Base-by-base conservation (phyloP, 768 basidiomycete species). In the Mycena rebaudengoi region DNA sequence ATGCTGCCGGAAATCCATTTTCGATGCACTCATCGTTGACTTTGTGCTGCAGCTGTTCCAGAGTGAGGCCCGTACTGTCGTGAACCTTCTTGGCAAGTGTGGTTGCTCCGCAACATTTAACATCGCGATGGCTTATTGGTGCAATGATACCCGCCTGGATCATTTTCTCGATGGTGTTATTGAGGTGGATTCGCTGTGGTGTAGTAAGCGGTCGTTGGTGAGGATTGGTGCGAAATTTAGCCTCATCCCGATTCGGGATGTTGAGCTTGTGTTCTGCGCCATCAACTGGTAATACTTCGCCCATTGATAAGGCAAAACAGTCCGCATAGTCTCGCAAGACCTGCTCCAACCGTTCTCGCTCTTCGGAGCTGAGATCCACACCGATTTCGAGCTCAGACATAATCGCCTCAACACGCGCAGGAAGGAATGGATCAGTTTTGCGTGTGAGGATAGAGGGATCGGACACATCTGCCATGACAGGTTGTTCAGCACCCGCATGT, bases 271-370 rank as follows among this genome's bases (percentile, higher is more conserved):
- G 75, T 16, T 66, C 64, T 0, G 55, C 65, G 40, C 60, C 64
- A 2, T 64, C 32, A 0, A 74, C 72, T 0, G 65, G 61, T 12
- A 56, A 26, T 1, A 77, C 75, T 32, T 77, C 73, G 21, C 61
- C 59, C 75, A 82, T 64, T 0, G 75, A 76, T 1, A 82, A 57
- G 1, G 79, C 78, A 55, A 82, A 84, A 40, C 70, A 68, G 58
- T 83, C 80, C 0, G 81, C 78, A 58, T 69, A 81, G 48, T 76
- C 62, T 0, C n/a, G 30, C 0, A 83, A 28, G 3, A 81, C 54
- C 0, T 48, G 51, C 0, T 54, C 26, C 0, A 81, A 72, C 7
- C 40, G 50, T 54, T n/a, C 6, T 14, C 16, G 13, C 55, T 55
- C 44, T 0, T 58, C 58, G 1, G 23, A 26, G 0, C 57, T 57